Base-by-base conservation (phyloP, 441 rosid genomes). In the Gossypium schwendimanii region DNA sequence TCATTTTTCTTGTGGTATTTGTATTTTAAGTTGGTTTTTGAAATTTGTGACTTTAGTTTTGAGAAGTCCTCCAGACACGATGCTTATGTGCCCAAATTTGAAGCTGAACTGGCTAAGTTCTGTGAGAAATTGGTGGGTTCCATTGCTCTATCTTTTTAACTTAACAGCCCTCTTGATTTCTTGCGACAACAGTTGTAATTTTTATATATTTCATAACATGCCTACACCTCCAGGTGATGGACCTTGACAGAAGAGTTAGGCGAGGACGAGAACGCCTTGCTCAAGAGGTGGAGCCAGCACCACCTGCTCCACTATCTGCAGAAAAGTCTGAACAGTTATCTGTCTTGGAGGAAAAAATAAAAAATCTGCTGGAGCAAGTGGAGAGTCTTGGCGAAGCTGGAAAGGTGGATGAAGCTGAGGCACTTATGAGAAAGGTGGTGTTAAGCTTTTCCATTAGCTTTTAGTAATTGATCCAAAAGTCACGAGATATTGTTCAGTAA, bases 381-480 rank as follows among this genome's bases (percentile, higher is more conserved):
- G 99, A 95, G 76, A 81, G 89, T 55, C 97, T 93, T 63, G 99
- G 99, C 65, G 99, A 95, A 85, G 92, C 89, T 77, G 99, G 98
- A 58, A 93, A 93, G 84, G 98, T 95, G 74, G 99, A 95, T 75
- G 98, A 95, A 86, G 99, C 99, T 80, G 97, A 95, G 86, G 97
- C 97, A 54, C 90, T 95, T 12, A 95, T 95, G 99, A 93, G 91
- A 84, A 95, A 93, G 98, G 99, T 93, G 78, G 18, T 67, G 18
- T 60, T 75, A 63, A 70, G 49, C 39, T 23, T 69, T 52, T 52
- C 28, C 44, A 10, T 31, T 53, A 2, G 18, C 45, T 52, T 14
- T 67, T 52, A 44, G 45, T 15, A 17, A 68, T 64, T 41, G 53
- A 64, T 47, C 26, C 11, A 31, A 26, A 66, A 24, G 55, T 45